phyloP scores from a whole-genome alignment of 495 filamentous ascomycete species.

The Hypoxylon lenormandii region DNA sequence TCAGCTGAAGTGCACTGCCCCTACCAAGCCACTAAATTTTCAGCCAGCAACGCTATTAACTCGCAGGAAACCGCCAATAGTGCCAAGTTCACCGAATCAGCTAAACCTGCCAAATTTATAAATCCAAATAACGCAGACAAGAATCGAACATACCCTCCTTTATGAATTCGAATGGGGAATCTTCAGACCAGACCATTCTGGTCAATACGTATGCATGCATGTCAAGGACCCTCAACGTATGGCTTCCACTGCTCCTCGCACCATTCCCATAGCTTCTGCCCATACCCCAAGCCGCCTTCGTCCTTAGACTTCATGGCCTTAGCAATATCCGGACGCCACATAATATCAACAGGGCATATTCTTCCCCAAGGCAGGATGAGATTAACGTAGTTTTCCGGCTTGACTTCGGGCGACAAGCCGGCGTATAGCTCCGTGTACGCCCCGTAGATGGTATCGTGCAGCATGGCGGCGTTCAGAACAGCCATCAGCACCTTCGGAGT shows the following conservation, averaged over 20 bases:
- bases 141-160: too few relatives aligned
- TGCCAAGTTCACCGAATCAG: too few relatives aligned
- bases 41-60: too few relatives aligned
- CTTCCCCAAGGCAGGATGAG: conserved; percentile 58
- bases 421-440: conserved; percentile 60
- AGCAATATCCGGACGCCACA: conserved; percentile 47
- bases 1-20: too few relatives aligned
- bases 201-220: too few relatives aligned
- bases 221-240: too few relatives aligned
- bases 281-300: conserved; percentile 42
- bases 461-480: conserved; percentile 27
- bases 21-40: too few relatives aligned
- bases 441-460: conserved; percentile 48
- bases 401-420: conserved; percentile 57
- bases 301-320: conserved; percentile 51
- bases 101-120: too few relatives aligned
- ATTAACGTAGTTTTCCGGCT: conserved; percentile 41
- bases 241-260: conserved; percentile 49
- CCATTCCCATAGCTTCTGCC: conserved; percentile 51
- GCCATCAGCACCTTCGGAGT: conserved; percentile 27
- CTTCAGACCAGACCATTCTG: too few relatives aligned
- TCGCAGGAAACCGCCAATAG: too few relatives aligned
- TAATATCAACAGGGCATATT: conserved; percentile 1
- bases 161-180: too few relatives aligned
- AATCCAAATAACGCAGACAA: too few relatives aligned